Evolutionary conservation across 1,284 basidiomycete species (phyloP), one percentile per base, ranked within the genome.

Genomic region (Moniliella sp.): DNA sequence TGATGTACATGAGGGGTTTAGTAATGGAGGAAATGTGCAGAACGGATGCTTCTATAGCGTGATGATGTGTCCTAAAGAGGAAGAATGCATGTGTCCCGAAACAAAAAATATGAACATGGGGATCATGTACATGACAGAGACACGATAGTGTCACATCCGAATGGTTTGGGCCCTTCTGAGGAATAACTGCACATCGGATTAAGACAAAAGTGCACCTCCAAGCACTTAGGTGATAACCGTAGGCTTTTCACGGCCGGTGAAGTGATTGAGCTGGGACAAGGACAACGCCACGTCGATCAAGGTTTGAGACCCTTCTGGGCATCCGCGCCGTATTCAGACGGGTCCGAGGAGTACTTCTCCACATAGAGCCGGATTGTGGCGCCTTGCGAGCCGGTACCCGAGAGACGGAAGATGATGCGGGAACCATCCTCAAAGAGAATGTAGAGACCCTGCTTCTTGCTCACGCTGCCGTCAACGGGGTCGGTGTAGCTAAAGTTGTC

Each of bases 401-500:
- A 84, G 33, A 97, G 67, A 36, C 91, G 73, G 71, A 93, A 94
- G 39, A 97, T 82, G 44, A 97, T 78, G 32, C 88, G 71, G 32
- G 75, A 79, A 13, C 86, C 88, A 60, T 97, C 88, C 19, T 67
- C 66, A 64, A 97, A 97, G 40, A 71, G 72, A 58, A 93, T 73
- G 61, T 86, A 79, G 51, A 94, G 76, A 4, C 91, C 91, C 63
- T 97, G 91, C 64, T 94, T 93, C 65, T 76, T 78, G 48, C 77
- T 81, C 31, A 94, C 73, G 32, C 78, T 82, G 34, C 75, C 69
- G 62, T 97, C 91, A 62, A 97, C 93, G 13, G 88, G 91, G 64
- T 97, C 91, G 27, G 75, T 91, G 71, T 97, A 97, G 56, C 76
- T 72, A 61, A 97, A 97, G 68, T 86, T 76, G 64, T 75, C 77